A percentile compares a stretch with the other conserved stretches of the same genome.
These are phyloP conservation scores for Globisporangium paroecandrum DNA, from an alignment of 352 stramenopile genomes.

Conservation along the genomic window DNA sequence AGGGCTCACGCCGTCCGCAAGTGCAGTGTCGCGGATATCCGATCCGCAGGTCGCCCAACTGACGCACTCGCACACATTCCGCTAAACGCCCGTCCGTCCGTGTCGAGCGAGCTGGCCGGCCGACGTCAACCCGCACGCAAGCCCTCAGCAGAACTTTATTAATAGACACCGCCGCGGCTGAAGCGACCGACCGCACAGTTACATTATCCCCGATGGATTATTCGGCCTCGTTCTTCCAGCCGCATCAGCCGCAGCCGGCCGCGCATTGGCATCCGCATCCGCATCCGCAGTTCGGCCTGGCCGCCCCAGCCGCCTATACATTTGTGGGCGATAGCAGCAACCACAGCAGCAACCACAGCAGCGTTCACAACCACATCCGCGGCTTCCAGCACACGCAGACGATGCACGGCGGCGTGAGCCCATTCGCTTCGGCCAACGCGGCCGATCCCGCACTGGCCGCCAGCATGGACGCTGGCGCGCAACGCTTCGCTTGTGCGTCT, in stretches of 20 bases:
- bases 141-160: background rate
- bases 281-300: background rate
- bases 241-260: background rate
- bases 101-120: background rate
- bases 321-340: background rate
- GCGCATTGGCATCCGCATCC: background rate
- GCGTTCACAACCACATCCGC: background rate
- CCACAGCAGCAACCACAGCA: background rate
- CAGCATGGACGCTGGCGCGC: slow-evolving; percentile 36
- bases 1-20: background rate
- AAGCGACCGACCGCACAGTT: slow-evolving; percentile 5
- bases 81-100: background rate
- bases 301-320: background rate
- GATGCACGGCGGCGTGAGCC: slow-evolving; percentile 13
- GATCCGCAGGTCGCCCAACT: background rate
- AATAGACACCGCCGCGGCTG: background rate
- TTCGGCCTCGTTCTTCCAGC: slow-evolving; percentile 4
- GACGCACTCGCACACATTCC: background rate
- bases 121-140: background rate
- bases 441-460: slow-evolving; percentile 13
- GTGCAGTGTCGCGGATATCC: slow-evolving; percentile 1
- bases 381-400: background rate
- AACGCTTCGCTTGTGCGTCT: slow-evolving; percentile 71
- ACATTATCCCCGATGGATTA: background rate
- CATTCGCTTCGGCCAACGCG: slow-evolving; percentile 6